phyloP scores from a whole-genome alignment of 345 rosid species.

The Orychophragmus violaceus region DNA sequence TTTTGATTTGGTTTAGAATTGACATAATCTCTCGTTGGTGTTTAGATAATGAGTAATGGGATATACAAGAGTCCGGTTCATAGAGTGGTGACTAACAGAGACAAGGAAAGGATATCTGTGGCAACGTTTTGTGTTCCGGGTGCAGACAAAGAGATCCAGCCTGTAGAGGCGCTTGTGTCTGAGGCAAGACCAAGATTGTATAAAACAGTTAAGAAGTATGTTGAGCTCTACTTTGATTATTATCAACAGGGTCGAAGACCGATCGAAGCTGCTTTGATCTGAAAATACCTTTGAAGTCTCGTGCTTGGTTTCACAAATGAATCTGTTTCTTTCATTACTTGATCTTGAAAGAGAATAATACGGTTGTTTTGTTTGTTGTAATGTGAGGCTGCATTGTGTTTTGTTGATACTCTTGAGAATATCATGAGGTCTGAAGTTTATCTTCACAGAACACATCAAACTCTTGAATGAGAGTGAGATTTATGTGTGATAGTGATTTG shows the following conservation, averaged over 20 bases:
- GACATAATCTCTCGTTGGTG: not conserved
- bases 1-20: not conserved
- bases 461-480: not conserved
- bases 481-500: not conserved
- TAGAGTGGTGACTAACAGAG: slow-evolving; percentile 44
- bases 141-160: slow-evolving; percentile 32
- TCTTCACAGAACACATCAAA: not conserved
- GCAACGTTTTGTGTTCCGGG: slow-evolving; percentile 46
- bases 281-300: not conserved
- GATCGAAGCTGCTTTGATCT: slow-evolving; percentile 44
- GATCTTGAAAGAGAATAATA: not conserved
- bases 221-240: slow-evolving; percentile 32
- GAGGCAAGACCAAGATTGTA: slow-evolving; percentile 46
- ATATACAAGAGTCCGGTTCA: slow-evolving; percentile 50
- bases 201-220: slow-evolving; percentile 45
- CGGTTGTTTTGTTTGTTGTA: not conserved
- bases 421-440: not conserved
- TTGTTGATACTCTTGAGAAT: not conserved
- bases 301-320: not conserved
- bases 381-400: not conserved
- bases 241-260: slow-evolving; percentile 45
- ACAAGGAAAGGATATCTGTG: slow-evolving; percentile 43
- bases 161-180: slow-evolving; percentile 27
- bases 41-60: slow-evolving; percentile 58
- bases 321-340: not conserved